A percentile compares a stretch with the other conserved stretches of the same genome.
phyloP scores from a whole-genome alignment of 768 basidiomycete species.

The Pleurotus ostreatus region DNA sequence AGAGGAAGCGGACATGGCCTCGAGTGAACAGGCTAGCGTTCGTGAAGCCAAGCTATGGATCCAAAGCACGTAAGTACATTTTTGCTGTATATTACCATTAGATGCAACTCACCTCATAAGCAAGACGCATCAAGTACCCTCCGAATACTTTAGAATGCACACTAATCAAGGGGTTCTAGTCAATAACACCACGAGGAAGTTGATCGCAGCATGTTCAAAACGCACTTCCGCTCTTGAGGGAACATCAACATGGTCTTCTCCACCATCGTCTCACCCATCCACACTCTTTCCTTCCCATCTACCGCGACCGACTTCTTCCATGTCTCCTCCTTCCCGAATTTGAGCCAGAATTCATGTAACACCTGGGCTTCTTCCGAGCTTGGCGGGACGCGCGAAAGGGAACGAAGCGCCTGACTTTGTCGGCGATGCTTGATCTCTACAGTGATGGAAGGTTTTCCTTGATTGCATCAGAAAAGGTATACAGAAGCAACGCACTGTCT shows the following conservation, averaged over 20 bases:
- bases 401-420: constrained; percentile 46
- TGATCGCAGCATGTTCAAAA: not conserved
- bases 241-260: constrained; percentile 78
- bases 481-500: constrained; percentile 45
- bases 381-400: constrained; percentile 72
- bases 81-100: not conserved
- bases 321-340: constrained; percentile 41
- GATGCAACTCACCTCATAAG: constrained; percentile 52
- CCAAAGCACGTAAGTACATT: too few relatives aligned
- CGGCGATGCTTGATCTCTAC: constrained; percentile 62
- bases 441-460: not conserved
- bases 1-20: constrained; percentile 64
- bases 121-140: constrained; percentile 63
- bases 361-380: constrained; percentile 62
- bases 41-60: constrained; percentile 61
- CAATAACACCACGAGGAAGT: constrained; percentile 7
- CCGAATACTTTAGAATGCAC: constrained; percentile 84
- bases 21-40: constrained; percentile 68
- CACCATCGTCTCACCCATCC: constrained; percentile 71
- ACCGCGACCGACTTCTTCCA: constrained; percentile 11
- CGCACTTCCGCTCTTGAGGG: constrained; percentile 80
- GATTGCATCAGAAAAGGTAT: not conserved
- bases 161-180: constrained; percentile 26
- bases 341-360: constrained; percentile 67
- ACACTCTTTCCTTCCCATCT: constrained; percentile 45